phyloP scores from a whole-genome alignment of 805 yeast species.

The Wickerhamiella occidentalis region DNA sequence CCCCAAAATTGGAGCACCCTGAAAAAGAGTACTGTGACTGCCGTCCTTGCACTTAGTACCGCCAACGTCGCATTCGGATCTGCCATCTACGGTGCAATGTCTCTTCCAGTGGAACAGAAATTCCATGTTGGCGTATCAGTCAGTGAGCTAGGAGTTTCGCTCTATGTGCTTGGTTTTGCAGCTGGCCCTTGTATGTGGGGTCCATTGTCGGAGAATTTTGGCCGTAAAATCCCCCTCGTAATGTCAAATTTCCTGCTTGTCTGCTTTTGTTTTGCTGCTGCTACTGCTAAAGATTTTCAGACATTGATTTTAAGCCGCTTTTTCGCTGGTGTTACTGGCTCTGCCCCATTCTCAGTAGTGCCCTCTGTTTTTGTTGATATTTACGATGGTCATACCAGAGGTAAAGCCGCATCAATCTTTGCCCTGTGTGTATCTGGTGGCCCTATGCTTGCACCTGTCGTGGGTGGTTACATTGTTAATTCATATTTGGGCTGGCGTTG shows the following conservation, averaged over 20 bases:
- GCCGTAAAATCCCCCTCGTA: conserved; percentile 51
- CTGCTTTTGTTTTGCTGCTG: conserved; percentile 58
- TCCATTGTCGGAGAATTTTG: conserved; percentile 65
- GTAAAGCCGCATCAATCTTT: conserved; percentile 60
- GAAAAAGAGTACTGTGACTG: conserved; percentile 36
- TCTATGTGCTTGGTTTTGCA: conserved; percentile 84
- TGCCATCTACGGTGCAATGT: conserved; percentile 51
- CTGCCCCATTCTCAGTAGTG: conserved; percentile 70
- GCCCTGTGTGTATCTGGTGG: conserved; percentile 64
- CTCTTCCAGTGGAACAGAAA: conserved; percentile 16
- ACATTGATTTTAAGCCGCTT: conserved; percentile 60
- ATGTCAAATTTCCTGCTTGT: conserved; percentile 45
- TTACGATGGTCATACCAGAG: conserved; percentile 54
- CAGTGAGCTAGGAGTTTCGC: conserved; percentile 60
- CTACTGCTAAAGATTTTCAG: conserved; percentile 64
- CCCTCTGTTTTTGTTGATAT: conserved; percentile 83
- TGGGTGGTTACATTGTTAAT: conserved; percentile 54
- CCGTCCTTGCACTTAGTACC: conserved; percentile 39
- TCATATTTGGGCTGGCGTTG: conserved; percentile 71
- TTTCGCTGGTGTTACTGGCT: conserved; percentile 71
- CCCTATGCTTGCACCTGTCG: conserved; percentile 73
- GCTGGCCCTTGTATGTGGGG: conserved; percentile 88
- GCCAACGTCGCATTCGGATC: conserved; percentile 61
- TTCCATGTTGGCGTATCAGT: conserved; percentile 56
- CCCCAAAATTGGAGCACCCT: conserved; percentile 64